Base-by-base conservation (phyloP, 352 stramenopile genomes). In the Pythium phragmitis region DNA sequence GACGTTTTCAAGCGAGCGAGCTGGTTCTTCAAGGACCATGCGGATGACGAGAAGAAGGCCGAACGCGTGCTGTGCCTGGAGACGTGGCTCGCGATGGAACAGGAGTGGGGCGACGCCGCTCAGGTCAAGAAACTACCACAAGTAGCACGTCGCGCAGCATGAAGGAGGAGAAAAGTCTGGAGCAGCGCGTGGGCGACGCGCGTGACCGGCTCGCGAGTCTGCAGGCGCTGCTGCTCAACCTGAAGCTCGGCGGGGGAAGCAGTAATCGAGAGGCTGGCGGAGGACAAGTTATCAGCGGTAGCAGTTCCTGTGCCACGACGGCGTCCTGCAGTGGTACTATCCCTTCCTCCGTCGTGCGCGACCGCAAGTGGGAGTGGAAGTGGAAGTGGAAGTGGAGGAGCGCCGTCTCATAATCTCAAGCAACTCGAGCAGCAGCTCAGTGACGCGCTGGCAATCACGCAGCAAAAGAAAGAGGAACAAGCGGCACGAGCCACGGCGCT, bases 11-110 rank as follows among this genome's bases (percentile, higher is more conserved):
- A 97, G 53, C 92, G 96, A 36, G 96, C 88, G 3, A 82, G 98
- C 65, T 79, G 94, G 33, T 83, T 92, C 63, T 76, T 99, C 57
- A 98, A 98, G 69, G 80, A 96, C 43, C 65, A 80, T 37, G 73
- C 74, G 12, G 59, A 57, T 3, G 65, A 83, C 30, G 87, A 92
- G 26, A 83, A 91, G 33, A 98, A 98, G 54, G 92, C 98, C 57
- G 96, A 99, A 63, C 83, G 97, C 19, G 94, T 98, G n/a, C 69
- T 98, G 63, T 94, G 98, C 17, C 80, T 99, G 17, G 93, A 99
- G 76, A 95, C 96, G 46, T 99, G 97, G 97, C 74, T 97, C 53
- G 87, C 81, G 7, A 89, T 98, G 72, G 97, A 99, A 69, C 87
- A 98, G 72, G 76, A 79, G 60, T 65, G 63, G 16, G 70, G 72